Evolutionary conservation across 2,329 filamentous ascomycete species (phyloP).

Genomic region (Verticillium tricorpus): DNA sequence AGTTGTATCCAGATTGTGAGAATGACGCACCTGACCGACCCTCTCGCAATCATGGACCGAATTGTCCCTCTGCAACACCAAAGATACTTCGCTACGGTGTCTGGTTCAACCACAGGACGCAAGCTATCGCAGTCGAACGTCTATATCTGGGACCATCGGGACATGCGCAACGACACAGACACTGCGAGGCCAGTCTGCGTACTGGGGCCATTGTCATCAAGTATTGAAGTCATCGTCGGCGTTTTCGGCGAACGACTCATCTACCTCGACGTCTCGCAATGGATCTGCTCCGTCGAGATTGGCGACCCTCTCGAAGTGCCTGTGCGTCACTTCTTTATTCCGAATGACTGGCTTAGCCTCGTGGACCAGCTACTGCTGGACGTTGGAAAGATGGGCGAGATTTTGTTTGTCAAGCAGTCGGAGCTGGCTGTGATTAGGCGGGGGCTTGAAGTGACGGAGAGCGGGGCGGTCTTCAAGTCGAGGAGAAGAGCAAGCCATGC

Average conservation of each 20-base stretch:
- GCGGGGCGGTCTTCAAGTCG: conserved; percentile 6
- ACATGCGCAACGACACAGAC: too few relatives aligned
- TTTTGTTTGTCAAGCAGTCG: conserved; percentile 9
- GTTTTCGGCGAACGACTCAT: conserved; percentile 4
- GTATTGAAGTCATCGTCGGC: background rate
- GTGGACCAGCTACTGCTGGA: conserved; percentile 6
- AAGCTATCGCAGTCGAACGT: too few relatives aligned
- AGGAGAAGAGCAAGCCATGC: too few relatives aligned
- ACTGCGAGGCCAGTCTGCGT: too few relatives aligned
- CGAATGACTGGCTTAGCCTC: conserved; percentile 14
- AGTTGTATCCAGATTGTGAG: too few relatives aligned
- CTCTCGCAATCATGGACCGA: too few relatives aligned
- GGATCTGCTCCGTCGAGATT: conserved; percentile 5
- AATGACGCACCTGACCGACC: too few relatives aligned
- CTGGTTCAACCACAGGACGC: too few relatives aligned
- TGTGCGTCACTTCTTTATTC: conserved; percentile 18
- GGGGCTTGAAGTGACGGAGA: conserved; percentile 15
- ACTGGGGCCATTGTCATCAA: background rate
- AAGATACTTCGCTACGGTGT: too few relatives aligned
- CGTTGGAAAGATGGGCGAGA: conserved; percentile 9
- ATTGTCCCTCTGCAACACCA: too few relatives aligned
- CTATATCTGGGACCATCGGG: too few relatives aligned
- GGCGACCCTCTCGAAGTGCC: background rate
- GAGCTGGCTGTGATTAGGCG: conserved; percentile 16
- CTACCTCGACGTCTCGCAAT: conserved; percentile 6